Evolutionary conservation across 805 yeast species (phyloP).

Genomic region (Yamadazyma nakazawae): DNA sequence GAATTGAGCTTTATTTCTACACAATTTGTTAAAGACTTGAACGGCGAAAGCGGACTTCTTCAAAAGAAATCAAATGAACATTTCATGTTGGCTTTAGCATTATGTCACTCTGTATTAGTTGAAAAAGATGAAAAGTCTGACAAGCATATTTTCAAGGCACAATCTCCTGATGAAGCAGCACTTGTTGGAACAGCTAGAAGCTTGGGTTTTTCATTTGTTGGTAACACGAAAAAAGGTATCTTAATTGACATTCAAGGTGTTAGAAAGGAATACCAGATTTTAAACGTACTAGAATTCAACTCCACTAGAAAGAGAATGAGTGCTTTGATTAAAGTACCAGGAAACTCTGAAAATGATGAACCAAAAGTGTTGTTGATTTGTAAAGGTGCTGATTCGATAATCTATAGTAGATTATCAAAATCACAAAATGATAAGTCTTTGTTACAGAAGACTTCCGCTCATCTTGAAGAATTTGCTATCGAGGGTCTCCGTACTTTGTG

Average conservation of each 20-base stretch:
- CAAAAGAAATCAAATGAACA: slow-evolving; percentile 65
- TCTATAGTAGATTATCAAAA: slow-evolving; percentile 58
- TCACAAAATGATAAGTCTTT: slow-evolving; percentile 45
- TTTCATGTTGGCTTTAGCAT: slow-evolving; percentile 71
- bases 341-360: slow-evolving; percentile 38
- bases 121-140: slow-evolving; percentile 60
- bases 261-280: slow-evolving; percentile 64
- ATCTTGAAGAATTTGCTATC: slow-evolving; percentile 73
- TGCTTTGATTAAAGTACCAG: slow-evolving; percentile 71
- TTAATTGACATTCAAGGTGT: slow-evolving; percentile 68
- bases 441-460: slow-evolving; percentile 63
- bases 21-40: slow-evolving; percentile 60
- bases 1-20: slow-evolving; percentile 70
- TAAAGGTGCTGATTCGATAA: slow-evolving; percentile 84
- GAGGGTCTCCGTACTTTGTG: slow-evolving; percentile 83
- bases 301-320: slow-evolving; percentile 88
- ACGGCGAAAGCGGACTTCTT: slow-evolving; percentile 45
- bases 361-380: slow-evolving; percentile 63
- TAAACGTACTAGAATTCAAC: slow-evolving; percentile 73
- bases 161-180: slow-evolving; percentile 87
- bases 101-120: slow-evolving; percentile 75
- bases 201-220: slow-evolving; percentile 65
- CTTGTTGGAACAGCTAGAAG: slow-evolving; percentile 79
- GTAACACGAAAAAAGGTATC: slow-evolving; percentile 65
- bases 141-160: slow-evolving; percentile 62